Evolutionary conservation across 768 basidiomycete genomes (phyloP), one percentile per base, ranked within the genome.

Genomic region (Kondoa malvinella): DNA sequence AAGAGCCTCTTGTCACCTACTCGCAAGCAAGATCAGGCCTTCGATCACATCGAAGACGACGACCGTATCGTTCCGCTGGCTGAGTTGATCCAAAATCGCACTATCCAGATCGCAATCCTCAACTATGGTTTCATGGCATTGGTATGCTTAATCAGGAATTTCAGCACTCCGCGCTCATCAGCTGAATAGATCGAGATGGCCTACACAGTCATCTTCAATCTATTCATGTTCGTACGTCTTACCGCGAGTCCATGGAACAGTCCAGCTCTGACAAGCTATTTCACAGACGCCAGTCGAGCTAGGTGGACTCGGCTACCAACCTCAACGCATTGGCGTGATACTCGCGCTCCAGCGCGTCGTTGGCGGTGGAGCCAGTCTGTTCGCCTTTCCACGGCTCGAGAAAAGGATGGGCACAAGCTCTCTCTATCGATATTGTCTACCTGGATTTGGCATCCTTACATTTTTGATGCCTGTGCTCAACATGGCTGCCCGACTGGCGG

Each of bases 341-440:
- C 57, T 74, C 15, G 69, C 73, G 14, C 40, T 68, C 65, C 69
- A 65, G 3, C 70, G 70, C 8, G 58, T 74, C 31, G 33, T 33
- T 2, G 64, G 70, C 17, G 70, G 71, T 17, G 25, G 34, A 0
- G 66, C 65, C 33, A 70, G 72, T 56, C 32, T 73, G 30, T n/a
- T 73, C 59, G 50, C 71, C 34, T 74, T 73, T 72, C 67, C 72
- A 3, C 70, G 70, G 0, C 34, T 73, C 12, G 71, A 74, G 29
- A 16, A 15, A 1, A 58, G 68, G 2, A 27, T 68, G 1, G 74
- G 74, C 4, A 72, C 74, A 2, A 68, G 67, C 57, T 64, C 29
- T 14, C 58, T 71, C 1, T 74, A 72, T 62, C 57, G 70, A 1
- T 29, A 57, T 0, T 17, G 68, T 1, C 69, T 72, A 65, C 2